Evolutionary conservation across 2,329 filamentous ascomycete genomes (phyloP), one percentile per base, ranked within the genome.

Genomic region (Cadophora malorum): DNA sequence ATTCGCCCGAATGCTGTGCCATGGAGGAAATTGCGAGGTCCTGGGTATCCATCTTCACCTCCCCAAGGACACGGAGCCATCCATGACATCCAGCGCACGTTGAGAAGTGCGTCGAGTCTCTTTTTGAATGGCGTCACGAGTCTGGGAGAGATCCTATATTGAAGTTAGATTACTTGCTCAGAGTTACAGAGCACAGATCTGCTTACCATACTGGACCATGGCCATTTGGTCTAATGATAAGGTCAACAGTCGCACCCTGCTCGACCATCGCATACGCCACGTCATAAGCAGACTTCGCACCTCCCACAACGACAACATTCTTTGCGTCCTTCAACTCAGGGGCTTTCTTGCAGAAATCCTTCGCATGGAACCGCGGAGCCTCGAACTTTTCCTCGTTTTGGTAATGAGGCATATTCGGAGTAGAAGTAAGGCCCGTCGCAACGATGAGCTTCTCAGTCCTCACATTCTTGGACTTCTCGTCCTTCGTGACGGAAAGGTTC

Each of bases 11-110:
- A 64, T 41, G 80, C 78, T 0, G 86, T 90, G 25, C 82, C 80
- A 70, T 91, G 88, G 58, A 89, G 80, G 68, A 90, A 86, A 10
- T 78, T 75, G 3, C 87, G 83, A 1, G 86, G 80, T 12, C 79
- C 79, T 14, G 83, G 80, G 71, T 85, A 90, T 0, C 89, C 90
- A 74, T 88, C 89, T 1, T 83, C 85, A 1, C 83, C 81, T 4
- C 88, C 90, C 89, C 90, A 94, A 16, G 91, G 84, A 75, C 91
- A 94, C 0, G 92, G 91, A 63, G 86, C 89, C 78, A 94, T 88
- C 88, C 90, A 93, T 1, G 88, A 91, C 64, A 94, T 79, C 70
- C 91, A 83, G 0, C 91, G 87, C 0, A 86, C 90, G 38, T 86
- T 85, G 4, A 90, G 84, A 4, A 93, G 83, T 73, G 90, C 87